Conservation (phyloP, 73 alveolate genomes). For the Symbiodinium pilosum region DNA sequence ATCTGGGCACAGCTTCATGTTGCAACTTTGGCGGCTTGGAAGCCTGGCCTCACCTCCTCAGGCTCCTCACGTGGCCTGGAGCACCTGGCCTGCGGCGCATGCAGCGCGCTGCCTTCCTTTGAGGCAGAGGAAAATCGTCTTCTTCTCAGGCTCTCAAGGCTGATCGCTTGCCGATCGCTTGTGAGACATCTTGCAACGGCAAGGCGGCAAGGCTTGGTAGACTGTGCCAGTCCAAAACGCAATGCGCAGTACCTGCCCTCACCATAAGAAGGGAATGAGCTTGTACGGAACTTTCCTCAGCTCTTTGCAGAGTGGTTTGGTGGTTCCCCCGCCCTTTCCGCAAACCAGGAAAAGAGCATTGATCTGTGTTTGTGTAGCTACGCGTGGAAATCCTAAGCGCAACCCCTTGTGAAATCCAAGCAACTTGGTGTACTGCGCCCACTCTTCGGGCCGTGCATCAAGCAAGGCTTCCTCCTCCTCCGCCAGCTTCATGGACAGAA, state of each 20-base stretch:
- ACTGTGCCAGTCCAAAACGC: no score
- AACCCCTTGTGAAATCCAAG: no score
- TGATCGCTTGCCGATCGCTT: neutral
- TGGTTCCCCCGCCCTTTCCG: no score
- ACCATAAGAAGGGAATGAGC: slow-evolving; percentile 52
- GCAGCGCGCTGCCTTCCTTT: no score
- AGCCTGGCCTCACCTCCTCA: no score
- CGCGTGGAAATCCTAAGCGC: no score
- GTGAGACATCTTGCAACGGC: neutral
- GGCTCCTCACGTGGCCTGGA: neutral
- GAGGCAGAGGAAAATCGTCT: neutral
- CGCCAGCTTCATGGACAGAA: slow-evolving; percentile 54
- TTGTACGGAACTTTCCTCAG: slow-evolving; percentile 82
- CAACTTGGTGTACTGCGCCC: slow-evolving; percentile 19
- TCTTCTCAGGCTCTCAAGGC: neutral
- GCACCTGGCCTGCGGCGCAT: no score
- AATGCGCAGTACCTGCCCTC: neutral
- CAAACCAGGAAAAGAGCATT: no score
- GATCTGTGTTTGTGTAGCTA: no score
- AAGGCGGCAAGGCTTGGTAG: no score
- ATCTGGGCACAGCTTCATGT: no score
- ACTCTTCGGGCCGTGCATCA: slow-evolving; percentile 64
- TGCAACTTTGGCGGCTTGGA: no score
- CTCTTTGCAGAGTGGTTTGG: neutral
- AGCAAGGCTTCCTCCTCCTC: slow-evolving; percentile 82